Percentiles rank a stretch among this genome's conserved stretches.
These are phyloP conservation scores for Boletus sp. DNA, from an alignment of 768 basidiomycete species.

Conservation along the genomic window DNA sequence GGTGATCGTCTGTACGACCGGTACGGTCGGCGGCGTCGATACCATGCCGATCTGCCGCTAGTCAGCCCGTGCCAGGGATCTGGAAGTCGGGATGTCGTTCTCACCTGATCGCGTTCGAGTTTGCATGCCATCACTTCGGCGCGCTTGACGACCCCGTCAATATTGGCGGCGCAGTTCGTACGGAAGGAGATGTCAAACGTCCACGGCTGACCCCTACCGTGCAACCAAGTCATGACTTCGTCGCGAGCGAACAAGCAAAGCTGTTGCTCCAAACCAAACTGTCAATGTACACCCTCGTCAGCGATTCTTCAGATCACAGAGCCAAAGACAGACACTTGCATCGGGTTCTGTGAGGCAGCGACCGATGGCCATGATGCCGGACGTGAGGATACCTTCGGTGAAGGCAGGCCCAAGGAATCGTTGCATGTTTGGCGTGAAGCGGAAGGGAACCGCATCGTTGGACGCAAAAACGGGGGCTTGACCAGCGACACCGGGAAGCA, in stretches of 20 bases:
- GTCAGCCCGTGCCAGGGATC: slow-evolving; percentile 1
- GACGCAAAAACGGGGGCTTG: slow-evolving; percentile 67
- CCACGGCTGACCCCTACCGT: slow-evolving; percentile 54
- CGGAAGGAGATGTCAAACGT: slow-evolving; percentile 60
- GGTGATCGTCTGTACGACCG: slow-evolving; percentile 78
- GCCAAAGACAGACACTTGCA: slow-evolving; percentile 41
- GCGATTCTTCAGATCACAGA: neutral
- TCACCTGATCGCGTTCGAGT: slow-evolving; percentile 78
- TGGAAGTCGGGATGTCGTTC: slow-evolving; percentile 2
- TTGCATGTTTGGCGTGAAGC: slow-evolving; percentile 96
- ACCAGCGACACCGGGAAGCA: slow-evolving; percentile 65
- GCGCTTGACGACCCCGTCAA: slow-evolving; percentile 73
- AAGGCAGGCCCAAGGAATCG: slow-evolving; percentile 85
- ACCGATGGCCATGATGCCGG: slow-evolving; percentile 88
- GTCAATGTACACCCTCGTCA: slow-evolving; percentile 2
- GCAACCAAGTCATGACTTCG: slow-evolving; percentile 81
- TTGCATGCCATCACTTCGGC: slow-evolving; percentile 87
- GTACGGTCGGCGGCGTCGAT: slow-evolving; percentile 30
- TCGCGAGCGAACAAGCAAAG: slow-evolving; percentile 90
- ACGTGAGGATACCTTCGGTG: slow-evolving; percentile 85
- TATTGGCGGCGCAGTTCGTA: slow-evolving; percentile 53
- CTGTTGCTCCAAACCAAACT: slow-evolving; percentile 93
- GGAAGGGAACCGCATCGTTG: slow-evolving; percentile 91
- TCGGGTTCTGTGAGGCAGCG: slow-evolving; percentile 90
- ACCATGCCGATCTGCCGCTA: slow-evolving; percentile 19